Conservation (phyloP, 208 protist species). For the Ichthyophonus hoferi region DNA sequence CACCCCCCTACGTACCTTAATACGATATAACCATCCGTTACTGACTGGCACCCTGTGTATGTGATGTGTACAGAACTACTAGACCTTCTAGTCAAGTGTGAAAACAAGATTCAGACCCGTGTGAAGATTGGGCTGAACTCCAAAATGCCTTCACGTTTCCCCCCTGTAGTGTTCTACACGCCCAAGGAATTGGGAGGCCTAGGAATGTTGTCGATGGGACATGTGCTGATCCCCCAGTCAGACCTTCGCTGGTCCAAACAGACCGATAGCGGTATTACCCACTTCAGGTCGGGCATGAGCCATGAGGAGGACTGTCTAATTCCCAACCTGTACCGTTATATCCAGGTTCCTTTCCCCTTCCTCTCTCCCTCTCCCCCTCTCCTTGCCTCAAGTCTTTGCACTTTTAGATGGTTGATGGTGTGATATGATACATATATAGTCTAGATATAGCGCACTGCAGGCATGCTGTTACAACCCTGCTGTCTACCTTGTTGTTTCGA, state of each 20-base stretch:
- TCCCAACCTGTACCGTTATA: conserved; percentile 99
- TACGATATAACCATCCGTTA: no score
- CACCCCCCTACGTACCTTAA: no score
- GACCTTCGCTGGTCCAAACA: conserved; percentile 96
- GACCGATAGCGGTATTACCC: conserved; percentile 93
- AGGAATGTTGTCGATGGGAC: conserved; percentile 99
- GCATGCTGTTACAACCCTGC: no score
- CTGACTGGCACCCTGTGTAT: no score
- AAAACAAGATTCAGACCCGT: conserved; percentile 99
- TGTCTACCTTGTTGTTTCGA: no score
- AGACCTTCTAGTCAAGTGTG: conserved; percentile 96
- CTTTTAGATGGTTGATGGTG: no score
- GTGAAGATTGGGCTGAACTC: conserved; percentile 99
- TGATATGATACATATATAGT: no score
- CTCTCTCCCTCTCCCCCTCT: no score
- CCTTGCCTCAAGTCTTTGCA: no score
- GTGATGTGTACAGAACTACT: conserved; percentile 96
- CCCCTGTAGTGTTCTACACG: conserved; percentile 75
- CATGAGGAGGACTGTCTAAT: conserved; percentile 98
- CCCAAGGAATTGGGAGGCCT: conserved; percentile 95
- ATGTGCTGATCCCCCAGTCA: conserved; percentile 98
- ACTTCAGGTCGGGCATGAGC: conserved; percentile 85
- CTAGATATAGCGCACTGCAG: no score
- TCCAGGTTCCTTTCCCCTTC: conserved; percentile 64
- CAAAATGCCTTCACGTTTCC: conserved; percentile 99